Evolutionary conservation across 2,329 filamentous ascomycete species (phyloP).

Genomic region (Pseudogymnoascus verrucosus): DNA sequence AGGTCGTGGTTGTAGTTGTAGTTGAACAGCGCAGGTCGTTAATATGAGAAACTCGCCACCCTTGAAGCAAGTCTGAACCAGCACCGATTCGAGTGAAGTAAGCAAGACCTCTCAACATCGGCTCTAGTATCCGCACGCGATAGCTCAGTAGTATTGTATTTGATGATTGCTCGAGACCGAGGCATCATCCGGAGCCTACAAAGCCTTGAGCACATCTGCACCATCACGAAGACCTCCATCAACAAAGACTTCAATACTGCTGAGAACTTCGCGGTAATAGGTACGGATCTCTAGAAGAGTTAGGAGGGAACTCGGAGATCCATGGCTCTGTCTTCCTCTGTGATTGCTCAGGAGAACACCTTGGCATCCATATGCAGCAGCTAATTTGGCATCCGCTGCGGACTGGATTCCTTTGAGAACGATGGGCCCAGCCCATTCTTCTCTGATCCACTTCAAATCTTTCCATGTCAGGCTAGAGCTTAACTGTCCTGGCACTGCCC

Average conservation of each 20-base stretch:
- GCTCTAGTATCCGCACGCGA: neutral
- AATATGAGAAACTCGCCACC: neutral
- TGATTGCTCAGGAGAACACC: conserved; percentile 52
- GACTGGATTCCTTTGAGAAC: conserved; percentile 23
- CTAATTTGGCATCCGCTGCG: conserved; percentile 33
- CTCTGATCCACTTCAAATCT: conserved; percentile 46
- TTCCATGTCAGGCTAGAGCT: conserved; percentile 40
- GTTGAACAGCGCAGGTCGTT: neutral
- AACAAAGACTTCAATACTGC: conserved; percentile 14
- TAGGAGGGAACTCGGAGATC: neutral
- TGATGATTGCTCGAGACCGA: neutral
- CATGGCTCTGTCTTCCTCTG: conserved; percentile 40
- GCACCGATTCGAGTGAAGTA: neutral
- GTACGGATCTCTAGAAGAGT: conserved; percentile 11
- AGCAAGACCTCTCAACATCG: neutral
- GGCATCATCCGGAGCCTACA: neutral
- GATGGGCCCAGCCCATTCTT: conserved; percentile 29
- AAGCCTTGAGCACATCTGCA: conserved; percentile 5
- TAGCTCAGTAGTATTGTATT: too few relatives aligned
- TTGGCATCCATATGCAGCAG: conserved; percentile 41
- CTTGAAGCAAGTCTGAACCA: neutral
- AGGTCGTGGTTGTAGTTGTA: neutral
- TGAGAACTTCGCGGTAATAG: conserved; percentile 14
- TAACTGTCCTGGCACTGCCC: neutral
- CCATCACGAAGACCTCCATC: conserved; percentile 14